Conservation (phyloP, 768 basidiomycete genomes). For the Hemileccinum impolitum region DNA sequence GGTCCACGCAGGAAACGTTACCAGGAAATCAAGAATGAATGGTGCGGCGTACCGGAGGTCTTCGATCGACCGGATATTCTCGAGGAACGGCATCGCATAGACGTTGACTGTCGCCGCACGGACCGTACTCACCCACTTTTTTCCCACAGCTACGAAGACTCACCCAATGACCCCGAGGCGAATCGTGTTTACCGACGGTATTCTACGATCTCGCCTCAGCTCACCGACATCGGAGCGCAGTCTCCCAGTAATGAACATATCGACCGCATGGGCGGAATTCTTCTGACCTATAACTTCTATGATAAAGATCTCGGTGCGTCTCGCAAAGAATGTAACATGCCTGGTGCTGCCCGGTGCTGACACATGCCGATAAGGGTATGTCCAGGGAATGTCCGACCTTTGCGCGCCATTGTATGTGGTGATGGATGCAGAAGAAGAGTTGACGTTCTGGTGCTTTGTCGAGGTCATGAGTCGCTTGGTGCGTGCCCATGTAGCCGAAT, state of each 20-base stretch:
- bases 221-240: constrained; percentile 77
- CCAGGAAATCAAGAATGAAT: constrained; percentile 66
- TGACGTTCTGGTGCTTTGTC: constrained; percentile 97
- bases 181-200: constrained; percentile 46
- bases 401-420: constrained; percentile 93
- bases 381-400: constrained; percentile 98
- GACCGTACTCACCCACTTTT: constrained; percentile 94
- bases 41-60: constrained; percentile 81
- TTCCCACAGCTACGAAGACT: constrained; percentile 41
- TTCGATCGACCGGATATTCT: constrained; percentile 76
- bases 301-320: constrained; percentile 81
- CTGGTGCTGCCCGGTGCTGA: constrained; percentile 23
- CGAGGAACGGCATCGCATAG: constrained; percentile 91
- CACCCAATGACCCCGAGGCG: constrained; percentile 50
- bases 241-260: constrained; percentile 90
- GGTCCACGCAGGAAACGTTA: constrained; percentile 57
- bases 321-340: not conserved
- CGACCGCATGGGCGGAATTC: constrained; percentile 77
- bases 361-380: constrained; percentile 63
- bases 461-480: constrained; percentile 96
- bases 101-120: constrained; percentile 96
- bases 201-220: constrained; percentile 72
- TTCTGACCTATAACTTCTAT: constrained; percentile 89
- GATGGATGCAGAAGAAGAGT: constrained; percentile 80
- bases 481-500: constrained; percentile 23